phyloP scores from a whole-genome alignment of 2,329 filamentous ascomycete species.

The Trichoderma asperellum region DNA sequence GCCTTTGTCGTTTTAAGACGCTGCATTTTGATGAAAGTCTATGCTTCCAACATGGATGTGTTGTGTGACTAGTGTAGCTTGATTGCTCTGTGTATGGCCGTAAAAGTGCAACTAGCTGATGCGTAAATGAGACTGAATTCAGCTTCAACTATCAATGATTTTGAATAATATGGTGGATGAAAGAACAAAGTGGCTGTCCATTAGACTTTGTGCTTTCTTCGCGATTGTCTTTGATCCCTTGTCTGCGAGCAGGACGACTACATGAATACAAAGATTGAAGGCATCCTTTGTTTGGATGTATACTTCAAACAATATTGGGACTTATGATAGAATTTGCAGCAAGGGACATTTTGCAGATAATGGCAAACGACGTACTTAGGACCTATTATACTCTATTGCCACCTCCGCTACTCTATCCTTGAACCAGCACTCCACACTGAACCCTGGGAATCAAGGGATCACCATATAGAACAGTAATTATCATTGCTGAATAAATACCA shows the following conservation, averaged over 20 bases:
- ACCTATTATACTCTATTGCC: neutral
- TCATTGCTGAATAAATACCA: neutral
- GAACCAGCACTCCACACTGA: too few species aligned
- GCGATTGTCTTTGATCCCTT: neutral
- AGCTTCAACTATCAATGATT: neutral
- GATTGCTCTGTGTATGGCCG: neutral
- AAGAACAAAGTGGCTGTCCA: neutral
- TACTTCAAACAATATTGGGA: neutral
- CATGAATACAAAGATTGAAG: neutral
- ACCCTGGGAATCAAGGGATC: neutral
- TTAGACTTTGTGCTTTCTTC: neutral
- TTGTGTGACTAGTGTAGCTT: neutral
- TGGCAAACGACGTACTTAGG: neutral
- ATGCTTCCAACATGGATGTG: neutral
- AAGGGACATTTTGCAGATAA: neutral
- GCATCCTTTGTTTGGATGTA: neutral
- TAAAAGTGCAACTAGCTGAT: neutral
- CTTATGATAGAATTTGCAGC: accelerated
- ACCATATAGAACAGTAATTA: neutral
- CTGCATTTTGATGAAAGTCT: neutral
- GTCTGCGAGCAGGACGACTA: too few species aligned
- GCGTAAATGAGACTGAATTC: neutral
- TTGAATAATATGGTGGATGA: neutral
- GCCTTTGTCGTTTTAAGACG: neutral
- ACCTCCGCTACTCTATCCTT: neutral